A percentile compares a stretch with the other conserved stretches of the same genome.
These are phyloP conservation scores for Thelonectria olida DNA, from an alignment of 2,329 filamentous ascomycete genomes.

Conservation along the genomic window DNA sequence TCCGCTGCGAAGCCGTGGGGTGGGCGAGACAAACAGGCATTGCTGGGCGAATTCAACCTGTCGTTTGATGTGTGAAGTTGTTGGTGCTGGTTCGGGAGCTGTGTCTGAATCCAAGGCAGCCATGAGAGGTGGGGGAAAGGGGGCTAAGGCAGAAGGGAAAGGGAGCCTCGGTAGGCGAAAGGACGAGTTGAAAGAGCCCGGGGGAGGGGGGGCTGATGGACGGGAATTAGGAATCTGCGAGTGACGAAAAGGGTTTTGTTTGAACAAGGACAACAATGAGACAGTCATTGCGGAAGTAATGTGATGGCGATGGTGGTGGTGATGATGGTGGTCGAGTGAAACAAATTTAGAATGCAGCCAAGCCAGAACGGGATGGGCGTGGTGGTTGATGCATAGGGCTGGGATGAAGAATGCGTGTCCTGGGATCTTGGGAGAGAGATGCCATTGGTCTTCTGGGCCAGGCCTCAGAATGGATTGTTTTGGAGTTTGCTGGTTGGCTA, in stretches of 20 bases:
- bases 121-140: background rate
- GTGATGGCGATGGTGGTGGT: background rate
- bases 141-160: background rate
- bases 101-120: background rate
- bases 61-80: too few species aligned
- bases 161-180: background rate
- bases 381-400: slow-evolving; percentile 7
- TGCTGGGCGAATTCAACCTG: background rate
- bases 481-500: slow-evolving; percentile 1
- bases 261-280: background rate
- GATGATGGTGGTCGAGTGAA: background rate
- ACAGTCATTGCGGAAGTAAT: too few species aligned
- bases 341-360: slow-evolving; percentile 17
- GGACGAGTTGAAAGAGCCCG: background rate
- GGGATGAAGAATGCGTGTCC: too few species aligned
- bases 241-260: background rate
- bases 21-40: background rate
- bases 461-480: background rate
- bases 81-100: too few species aligned
- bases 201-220: too few species aligned
- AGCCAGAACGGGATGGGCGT: background rate
- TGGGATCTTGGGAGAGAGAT: background rate
- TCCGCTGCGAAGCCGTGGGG: background rate
- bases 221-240: background rate
- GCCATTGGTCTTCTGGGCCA: background rate